Conservation (phyloP, 768 basidiomycete species). For the Tulasnella calospora region DNA sequence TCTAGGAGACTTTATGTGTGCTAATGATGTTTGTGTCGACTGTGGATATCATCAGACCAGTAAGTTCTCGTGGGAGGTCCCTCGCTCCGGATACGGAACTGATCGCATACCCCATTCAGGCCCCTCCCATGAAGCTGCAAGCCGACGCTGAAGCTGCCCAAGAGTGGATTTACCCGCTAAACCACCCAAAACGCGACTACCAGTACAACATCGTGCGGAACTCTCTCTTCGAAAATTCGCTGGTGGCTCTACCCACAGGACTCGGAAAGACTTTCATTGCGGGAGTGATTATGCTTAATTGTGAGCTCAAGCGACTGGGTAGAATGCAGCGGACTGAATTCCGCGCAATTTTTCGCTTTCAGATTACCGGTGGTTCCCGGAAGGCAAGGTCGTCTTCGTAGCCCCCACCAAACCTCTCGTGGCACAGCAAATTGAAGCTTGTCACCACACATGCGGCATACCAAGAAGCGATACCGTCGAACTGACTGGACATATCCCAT, state of each 20-base stretch:
- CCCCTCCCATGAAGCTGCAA: constrained; percentile 61
- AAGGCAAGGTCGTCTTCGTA: constrained; percentile 88
- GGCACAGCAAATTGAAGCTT: constrained; percentile 89
- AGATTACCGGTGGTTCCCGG: constrained; percentile 92
- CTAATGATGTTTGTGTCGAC: neutral
- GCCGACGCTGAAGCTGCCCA: constrained; percentile 72
- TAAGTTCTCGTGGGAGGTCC: constrained; percentile 6
- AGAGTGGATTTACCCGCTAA: constrained; percentile 90
- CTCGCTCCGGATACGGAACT: neutral
- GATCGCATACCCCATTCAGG: constrained; percentile 29
- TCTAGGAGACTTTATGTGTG: neutral
- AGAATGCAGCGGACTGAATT: neutral
- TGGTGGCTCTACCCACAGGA: constrained; percentile 92
- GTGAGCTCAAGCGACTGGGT: constrained; percentile 40
- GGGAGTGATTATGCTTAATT: constrained; percentile 93
- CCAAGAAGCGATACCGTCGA: constrained; percentile 80
- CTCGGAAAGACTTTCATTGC: constrained; percentile 98
- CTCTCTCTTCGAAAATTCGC: constrained; percentile 84
- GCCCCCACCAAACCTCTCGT: constrained; percentile 97
- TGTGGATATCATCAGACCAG: constrained; percentile 17
- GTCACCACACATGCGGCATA: constrained; percentile 89
- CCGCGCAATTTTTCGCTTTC: constrained; percentile 26
- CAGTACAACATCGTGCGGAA: constrained; percentile 88
- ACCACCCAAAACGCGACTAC: constrained; percentile 82
- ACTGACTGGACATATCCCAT: constrained; percentile 70